Base-by-base conservation (phyloP, 192 early-diverging fungal species). In the Phycomyces nitens region DNA sequence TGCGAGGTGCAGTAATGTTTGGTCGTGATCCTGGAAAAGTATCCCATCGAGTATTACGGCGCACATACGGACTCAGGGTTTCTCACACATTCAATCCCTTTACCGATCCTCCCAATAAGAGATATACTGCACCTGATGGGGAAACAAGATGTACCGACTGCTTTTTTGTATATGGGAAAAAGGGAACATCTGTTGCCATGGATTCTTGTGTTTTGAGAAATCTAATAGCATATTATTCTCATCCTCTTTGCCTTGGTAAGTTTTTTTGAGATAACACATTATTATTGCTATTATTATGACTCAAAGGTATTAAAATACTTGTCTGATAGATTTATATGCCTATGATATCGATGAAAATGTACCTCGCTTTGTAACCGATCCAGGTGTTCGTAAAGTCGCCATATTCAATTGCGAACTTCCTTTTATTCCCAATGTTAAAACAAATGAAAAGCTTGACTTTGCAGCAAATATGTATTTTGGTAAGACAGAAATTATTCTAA, bases 381-480 rank as follows among this genome's bases (percentile, higher is more conserved):
- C 54, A 24, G 20, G 21, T 1, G 54, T 70, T 11, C 52, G 56
- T 16, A 63, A 63, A 42, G 68, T 63, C 0, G 40, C 61, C 12
- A 41, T 51, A 21, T 70, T 70, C 43, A 55, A 60, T 38, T 58
- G 63, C 15, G 26, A 55, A 51, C 63, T 70, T 60, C 68, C 68
- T 18, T 50, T 24, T 22, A 23, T 70, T 34, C 53, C 53, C 16
- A 54, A 61, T 21, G 61, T 70, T 8, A 38, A 72, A 51, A 27
- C 68, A 21, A 69, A 65, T 21, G 77, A 76, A 24, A 79, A 76
- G 64, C 73, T 79, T 22, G 64, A 69, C 54, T 70, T 79, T 70
- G 63, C 59, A 7, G 64, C 63, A 39, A 60, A 60, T 16, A 70
- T 70, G 68, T 70, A 72, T 62, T 75, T 79, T 68, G 77, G 77